Evolutionary conservation across 2,329 filamentous ascomycete species (phyloP).

Genomic region (Chalaropsis ovoidea): DNA sequence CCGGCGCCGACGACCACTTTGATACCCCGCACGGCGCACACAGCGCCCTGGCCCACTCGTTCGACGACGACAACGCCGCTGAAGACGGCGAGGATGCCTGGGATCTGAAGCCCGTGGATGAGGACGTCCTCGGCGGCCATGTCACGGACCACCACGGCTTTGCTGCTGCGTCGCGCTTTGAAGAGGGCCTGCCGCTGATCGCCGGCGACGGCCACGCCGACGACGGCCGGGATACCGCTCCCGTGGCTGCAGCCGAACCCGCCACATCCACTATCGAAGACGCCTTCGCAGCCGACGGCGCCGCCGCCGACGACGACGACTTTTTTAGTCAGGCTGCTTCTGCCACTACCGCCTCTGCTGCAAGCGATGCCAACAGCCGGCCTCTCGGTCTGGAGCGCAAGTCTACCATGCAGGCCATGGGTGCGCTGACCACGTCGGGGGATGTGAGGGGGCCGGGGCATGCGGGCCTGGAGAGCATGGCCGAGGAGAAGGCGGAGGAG

Average conservation of each 20-base stretch:
- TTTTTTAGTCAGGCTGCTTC: constrained; percentile 43
- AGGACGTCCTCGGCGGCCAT: constrained; percentile 35
- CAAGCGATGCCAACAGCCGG: constrained; percentile 30
- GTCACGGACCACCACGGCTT: constrained; percentile 36
- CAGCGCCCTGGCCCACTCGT: constrained; percentile 4
- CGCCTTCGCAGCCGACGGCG: constrained; percentile 8
- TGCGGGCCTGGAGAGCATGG: constrained; percentile 27
- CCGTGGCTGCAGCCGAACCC: constrained; percentile 12
- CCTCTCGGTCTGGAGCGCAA: constrained; percentile 49
- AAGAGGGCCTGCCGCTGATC: constrained; percentile 59
- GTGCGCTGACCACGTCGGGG: constrained; percentile 34
- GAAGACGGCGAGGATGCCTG: constrained; percentile 17
- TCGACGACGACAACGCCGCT: constrained; percentile 9
- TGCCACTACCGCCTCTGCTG: constrained; percentile 27
- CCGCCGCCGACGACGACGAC: constrained; percentile 36
- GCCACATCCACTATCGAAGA: constrained; percentile 29
- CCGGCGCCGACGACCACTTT: constrained; percentile 12
- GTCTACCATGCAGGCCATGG: constrained; percentile 57
- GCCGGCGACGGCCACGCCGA: neutral
- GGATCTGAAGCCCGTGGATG: constrained; percentile 17
- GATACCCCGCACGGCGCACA: constrained; percentile 24
- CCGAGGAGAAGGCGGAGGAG: constrained; percentile 29
- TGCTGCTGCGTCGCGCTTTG: constrained; percentile 50
- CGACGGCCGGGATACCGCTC: neutral
- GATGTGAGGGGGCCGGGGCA: neutral